These are phyloP conservation scores for Xylaria sp. DNA, from an alignment of 2,329 filamentous ascomycete genomes.

Conservation along the genomic window DNA sequence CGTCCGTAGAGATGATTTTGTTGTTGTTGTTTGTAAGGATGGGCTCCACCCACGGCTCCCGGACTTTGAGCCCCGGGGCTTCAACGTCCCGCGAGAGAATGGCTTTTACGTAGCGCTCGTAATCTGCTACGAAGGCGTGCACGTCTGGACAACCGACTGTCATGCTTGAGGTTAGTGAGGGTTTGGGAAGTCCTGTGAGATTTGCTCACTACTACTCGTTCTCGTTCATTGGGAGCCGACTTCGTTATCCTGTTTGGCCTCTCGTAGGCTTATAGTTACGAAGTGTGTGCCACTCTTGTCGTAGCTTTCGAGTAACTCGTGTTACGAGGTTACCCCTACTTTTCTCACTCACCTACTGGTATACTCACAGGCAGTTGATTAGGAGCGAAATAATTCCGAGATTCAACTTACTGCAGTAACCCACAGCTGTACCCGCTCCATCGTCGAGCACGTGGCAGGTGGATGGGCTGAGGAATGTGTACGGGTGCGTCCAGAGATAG, in stretches of 20 bases:
- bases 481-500: constrained; percentile 64
- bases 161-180: not conserved
- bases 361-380: too few relatives aligned
- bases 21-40: not conserved
- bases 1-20: not conserved
- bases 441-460: constrained; percentile 63
- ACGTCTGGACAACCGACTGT: constrained; percentile 52
- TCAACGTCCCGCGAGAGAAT: constrained; percentile 51
- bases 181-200: not conserved
- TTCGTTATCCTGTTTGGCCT: not conserved
- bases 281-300: not conserved
- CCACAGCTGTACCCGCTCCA: constrained; percentile 57
- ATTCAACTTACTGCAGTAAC: constrained; percentile 61
- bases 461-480: constrained; percentile 58
- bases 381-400: not conserved
- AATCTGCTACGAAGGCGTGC: constrained; percentile 53
- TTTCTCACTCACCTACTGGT: not conserved
- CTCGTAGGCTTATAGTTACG: not conserved
- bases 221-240: not conserved
- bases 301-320: not conserved
- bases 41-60: constrained; percentile 49
- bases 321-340: not conserved
- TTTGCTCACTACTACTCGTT: not conserved
- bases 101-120: constrained; percentile 53
- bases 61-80: constrained; percentile 44